Evolutionary conservation across 768 basidiomycete genomes (phyloP).

Genomic region (Mycena indigotica): DNA sequence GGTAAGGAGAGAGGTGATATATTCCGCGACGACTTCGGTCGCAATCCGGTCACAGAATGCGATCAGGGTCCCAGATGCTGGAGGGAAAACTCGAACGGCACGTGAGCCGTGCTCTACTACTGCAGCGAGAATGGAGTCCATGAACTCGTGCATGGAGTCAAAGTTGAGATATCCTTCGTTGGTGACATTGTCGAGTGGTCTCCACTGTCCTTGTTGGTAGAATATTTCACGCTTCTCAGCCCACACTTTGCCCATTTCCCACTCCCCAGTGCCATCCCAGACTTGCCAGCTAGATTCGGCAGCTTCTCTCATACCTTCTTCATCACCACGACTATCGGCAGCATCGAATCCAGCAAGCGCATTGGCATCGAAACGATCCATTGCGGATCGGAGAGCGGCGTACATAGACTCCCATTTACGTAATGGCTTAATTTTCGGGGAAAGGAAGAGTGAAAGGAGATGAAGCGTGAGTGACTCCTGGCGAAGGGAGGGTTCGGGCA

Average conservation of each 20-base stretch:
- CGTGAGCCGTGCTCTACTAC: slow-evolving; percentile 75
- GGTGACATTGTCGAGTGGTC: slow-evolving; percentile 82
- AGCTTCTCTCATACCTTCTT: slow-evolving; percentile 75
- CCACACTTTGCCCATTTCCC: slow-evolving; percentile 96
- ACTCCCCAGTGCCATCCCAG: slow-evolving; percentile 64
- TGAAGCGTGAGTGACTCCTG: slow-evolving; percentile 70
- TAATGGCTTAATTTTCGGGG: slow-evolving; percentile 68
- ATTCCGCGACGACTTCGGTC: slow-evolving; percentile 88
- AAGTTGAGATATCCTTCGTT: slow-evolving; percentile 69
- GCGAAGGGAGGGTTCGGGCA: slow-evolving; percentile 45
- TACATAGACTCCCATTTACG: slow-evolving; percentile 64
- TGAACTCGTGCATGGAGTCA: slow-evolving; percentile 92
- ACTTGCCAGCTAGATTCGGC: slow-evolving; percentile 88
- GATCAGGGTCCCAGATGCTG: slow-evolving; percentile 71
- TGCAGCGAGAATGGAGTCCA: slow-evolving; percentile 63
- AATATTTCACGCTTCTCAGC: slow-evolving; percentile 94
- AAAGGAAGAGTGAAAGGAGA: slow-evolving; percentile 76
- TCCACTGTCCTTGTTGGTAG: slow-evolving; percentile 81
- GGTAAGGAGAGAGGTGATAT: slow-evolving; percentile 74
- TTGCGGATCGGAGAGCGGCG: slow-evolving; percentile 69
- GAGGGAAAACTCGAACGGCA: slow-evolving; percentile 87
- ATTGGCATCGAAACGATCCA: slow-evolving; percentile 86
- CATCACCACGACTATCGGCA: slow-evolving; percentile 76
- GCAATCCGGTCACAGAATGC: slow-evolving; percentile 85
- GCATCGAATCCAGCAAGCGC: slow-evolving; percentile 87